Conservation (phyloP, 2,329 filamentous ascomycete genomes). For the Apiospora koreana region DNA sequence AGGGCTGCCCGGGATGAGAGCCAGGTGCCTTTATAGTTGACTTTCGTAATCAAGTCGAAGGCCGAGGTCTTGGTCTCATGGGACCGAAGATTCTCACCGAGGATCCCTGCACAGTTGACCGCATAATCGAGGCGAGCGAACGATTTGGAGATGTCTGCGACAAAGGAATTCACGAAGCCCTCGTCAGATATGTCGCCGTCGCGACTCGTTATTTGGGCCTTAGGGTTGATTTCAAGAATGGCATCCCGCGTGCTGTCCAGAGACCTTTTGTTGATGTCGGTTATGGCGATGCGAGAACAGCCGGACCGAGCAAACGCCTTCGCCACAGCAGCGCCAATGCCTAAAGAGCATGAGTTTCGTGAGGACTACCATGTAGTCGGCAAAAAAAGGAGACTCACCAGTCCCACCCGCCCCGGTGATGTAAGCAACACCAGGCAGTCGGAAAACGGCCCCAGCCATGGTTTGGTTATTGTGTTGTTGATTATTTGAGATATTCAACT, state of each 20-base stretch:
- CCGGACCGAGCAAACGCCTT: constrained; percentile 51
- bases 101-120: constrained; percentile 56
- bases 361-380: background rate
- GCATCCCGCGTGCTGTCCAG: constrained; percentile 38
- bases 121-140: constrained; percentile 56
- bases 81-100: constrained; percentile 42
- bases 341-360: constrained; percentile 30
- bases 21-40: constrained; percentile 57
- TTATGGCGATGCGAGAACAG: constrained; percentile 53
- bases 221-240: constrained; percentile 35
- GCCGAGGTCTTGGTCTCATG: constrained; percentile 46
- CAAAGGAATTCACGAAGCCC: constrained; percentile 41
- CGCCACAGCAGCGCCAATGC: constrained; percentile 57
- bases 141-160: constrained; percentile 28
- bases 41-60: constrained; percentile 54
- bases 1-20: constrained; percentile 46
- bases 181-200: constrained; percentile 51
- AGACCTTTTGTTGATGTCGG: constrained; percentile 47
- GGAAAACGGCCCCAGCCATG: constrained; percentile 22
- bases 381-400: constrained; percentile 33
- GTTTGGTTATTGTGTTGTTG: background rate
- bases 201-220: constrained; percentile 32
- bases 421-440: constrained; percentile 46
- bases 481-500: background rate
- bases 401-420: constrained; percentile 50